phyloP scores from a whole-genome alignment of 1,284 basidiomycete species.

The Anthracocystis panici-leucophaei region DNA sequence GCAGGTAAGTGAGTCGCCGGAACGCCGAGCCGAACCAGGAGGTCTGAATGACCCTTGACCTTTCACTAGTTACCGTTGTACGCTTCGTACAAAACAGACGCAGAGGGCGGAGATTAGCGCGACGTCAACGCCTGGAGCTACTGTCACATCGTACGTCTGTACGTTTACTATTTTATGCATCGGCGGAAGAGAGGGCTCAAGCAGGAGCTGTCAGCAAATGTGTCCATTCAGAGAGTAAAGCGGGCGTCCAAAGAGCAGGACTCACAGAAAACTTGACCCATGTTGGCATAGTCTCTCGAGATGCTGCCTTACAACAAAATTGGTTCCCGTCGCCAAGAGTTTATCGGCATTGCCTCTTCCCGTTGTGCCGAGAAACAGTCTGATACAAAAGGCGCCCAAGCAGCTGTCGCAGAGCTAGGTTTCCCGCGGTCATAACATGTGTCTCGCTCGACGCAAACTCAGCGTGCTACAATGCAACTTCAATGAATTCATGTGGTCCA shows the following conservation, averaged over 20 bases:
- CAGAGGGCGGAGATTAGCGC: constrained; percentile 71
- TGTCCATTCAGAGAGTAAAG: neutral
- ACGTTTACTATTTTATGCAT: constrained; percentile 14
- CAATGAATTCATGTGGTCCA: too few species aligned
- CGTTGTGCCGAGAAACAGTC: too few species aligned
- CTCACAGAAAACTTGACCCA: constrained; percentile 44
- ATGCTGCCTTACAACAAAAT: constrained; percentile 46
- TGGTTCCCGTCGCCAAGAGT: too few species aligned
- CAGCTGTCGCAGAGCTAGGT: too few species aligned
- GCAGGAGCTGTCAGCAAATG: neutral
- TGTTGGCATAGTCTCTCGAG: constrained; percentile 29
- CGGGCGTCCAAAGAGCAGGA: neutral
- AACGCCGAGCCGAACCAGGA: too few species aligned
- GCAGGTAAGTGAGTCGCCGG: too few species aligned
- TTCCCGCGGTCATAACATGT: too few species aligned
- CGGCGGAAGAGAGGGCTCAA: neutral
- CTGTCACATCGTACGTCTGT: constrained; percentile 68
- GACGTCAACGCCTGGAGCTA: constrained; percentile 71
- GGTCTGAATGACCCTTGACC: too few species aligned
- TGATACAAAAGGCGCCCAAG: too few species aligned
- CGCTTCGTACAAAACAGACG: constrained; percentile 60
- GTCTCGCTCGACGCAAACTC: too few species aligned
- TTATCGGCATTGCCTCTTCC: too few species aligned
- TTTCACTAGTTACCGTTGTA: neutral
- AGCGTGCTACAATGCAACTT: too few species aligned